Conservation (phyloP, 371 early-diverging fungal genomes). For the Mortierella sp. region DNA sequence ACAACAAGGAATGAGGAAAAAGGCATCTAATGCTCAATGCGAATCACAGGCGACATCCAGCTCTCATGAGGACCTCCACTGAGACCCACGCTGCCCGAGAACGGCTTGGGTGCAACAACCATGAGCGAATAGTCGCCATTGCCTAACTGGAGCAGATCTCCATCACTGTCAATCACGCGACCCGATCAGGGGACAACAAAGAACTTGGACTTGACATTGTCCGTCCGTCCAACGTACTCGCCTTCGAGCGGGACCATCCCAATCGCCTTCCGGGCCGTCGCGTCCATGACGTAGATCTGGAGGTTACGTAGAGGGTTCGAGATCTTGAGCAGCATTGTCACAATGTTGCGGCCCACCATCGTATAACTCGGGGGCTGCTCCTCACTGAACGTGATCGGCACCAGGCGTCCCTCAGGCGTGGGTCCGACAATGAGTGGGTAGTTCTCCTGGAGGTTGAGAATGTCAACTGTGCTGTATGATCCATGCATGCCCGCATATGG, state of each 20-base stretch:
- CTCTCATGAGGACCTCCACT: conserved; percentile 22
- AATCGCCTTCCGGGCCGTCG: conserved; percentile 5
- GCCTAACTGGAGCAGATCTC: conserved; percentile 2
- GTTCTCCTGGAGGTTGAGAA: conserved; percentile 33
- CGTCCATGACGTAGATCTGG: conserved; percentile 29
- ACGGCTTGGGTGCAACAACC: conserved; percentile 43
- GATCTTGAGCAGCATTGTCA: conserved; percentile 39
- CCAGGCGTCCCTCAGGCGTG: conserved; percentile 18
- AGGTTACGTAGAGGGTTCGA: conserved; percentile 46
- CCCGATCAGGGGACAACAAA: conserved; percentile 37
- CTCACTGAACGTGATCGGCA: conserved; percentile 9
- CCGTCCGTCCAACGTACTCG: conserved; percentile 44
- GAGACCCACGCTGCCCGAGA: conserved; percentile 9
- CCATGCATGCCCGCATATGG: conserved; percentile 52
- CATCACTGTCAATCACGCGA: conserved; percentile 3
- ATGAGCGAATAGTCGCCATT: conserved; percentile 39
- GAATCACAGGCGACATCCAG: conserved; percentile 37
- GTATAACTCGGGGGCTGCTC: conserved; percentile 16
- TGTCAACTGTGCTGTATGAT: conserved; percentile 43
- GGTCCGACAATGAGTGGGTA: conserved; percentile 39
- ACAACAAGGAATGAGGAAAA: background rate
- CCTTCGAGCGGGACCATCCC: conserved; percentile 40
- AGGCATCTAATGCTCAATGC: conserved; percentile 12
- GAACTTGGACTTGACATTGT: conserved; percentile 32
- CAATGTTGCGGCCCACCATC: conserved; percentile 26